phyloP scores from a whole-genome alignment of 176 grass and related monocot species.

The Rhynchospora breviuscula region DNA sequence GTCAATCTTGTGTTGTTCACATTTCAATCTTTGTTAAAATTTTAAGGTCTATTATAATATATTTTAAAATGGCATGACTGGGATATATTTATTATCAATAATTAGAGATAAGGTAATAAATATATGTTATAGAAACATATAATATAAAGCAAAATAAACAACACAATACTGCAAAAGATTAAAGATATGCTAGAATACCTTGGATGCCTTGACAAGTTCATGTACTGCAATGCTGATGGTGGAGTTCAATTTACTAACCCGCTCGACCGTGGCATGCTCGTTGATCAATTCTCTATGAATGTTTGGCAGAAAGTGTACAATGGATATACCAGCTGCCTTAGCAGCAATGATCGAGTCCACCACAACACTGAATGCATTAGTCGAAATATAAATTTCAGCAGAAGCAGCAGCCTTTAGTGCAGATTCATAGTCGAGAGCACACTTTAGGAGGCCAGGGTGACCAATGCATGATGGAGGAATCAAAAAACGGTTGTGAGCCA shows the following conservation, averaged over 20 bases:
- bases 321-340: not conserved
- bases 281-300: not conserved
- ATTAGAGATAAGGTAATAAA: not conserved
- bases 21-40: too few species aligned
- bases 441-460: not conserved
- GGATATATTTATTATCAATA: not conserved
- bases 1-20: too few species aligned
- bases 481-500: not conserved
- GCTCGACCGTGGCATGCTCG: not conserved
- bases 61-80: too few species aligned
- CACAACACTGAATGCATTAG: not conserved
- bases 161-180: not conserved
- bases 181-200: not conserved
- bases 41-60: too few species aligned
- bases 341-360: not conserved
- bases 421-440: not conserved
- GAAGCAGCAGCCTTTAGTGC: not conserved
- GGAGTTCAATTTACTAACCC: not conserved
- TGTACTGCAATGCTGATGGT: not conserved
- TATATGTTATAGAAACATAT: not conserved
- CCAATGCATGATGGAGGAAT: not conserved
- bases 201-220: not conserved
- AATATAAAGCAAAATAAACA: not conserved
- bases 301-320: not conserved
- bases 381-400: not conserved